These are phyloP conservation scores for Akanthomyces muscarius DNA, from an alignment of 2,329 filamentous ascomycete genomes.

Conservation along the genomic window DNA sequence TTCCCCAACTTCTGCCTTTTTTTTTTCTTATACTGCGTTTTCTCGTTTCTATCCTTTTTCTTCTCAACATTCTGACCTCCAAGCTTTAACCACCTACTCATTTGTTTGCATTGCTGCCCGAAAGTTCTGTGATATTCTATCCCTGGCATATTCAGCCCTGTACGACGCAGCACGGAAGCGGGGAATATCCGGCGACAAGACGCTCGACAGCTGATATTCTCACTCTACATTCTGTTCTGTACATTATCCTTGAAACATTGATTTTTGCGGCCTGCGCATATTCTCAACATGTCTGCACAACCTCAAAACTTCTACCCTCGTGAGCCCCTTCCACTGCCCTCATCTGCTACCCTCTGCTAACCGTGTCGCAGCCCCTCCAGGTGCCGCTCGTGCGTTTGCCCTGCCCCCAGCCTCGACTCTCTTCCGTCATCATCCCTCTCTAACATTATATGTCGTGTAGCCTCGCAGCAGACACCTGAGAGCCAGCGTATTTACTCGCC, in stretches of 20 bases:
- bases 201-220: neutral
- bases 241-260: neutral
- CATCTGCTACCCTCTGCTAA: constrained; percentile 8
- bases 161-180: neutral
- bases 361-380: constrained; percentile 37
- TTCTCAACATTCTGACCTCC: neutral
- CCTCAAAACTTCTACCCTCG: constrained; percentile 44
- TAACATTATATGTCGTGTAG: constrained; percentile 4
- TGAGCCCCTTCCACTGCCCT: constrained; percentile 26
- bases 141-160: neutral
- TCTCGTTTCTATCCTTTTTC: neutral
- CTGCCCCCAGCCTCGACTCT: neutral
- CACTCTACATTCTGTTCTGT: neutral
- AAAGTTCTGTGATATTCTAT: neutral
- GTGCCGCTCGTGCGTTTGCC: constrained; percentile 24
- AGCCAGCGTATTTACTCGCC: constrained; percentile 22
- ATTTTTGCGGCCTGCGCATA: neutral
- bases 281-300: constrained; percentile 35
- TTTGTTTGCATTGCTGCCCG: neutral
- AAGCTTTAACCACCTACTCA: too few relatives aligned
- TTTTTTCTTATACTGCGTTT: neutral
- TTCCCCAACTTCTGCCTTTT: neutral
- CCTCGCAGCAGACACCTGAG: constrained; percentile 11
- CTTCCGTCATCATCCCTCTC: constrained; percentile 16
- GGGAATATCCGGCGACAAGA: constrained; percentile 1